A percentile compares a stretch with the other conserved stretches of the same genome.
Conservation (phyloP, 805 yeast species). For the Candida ipomoeae region DNA sequence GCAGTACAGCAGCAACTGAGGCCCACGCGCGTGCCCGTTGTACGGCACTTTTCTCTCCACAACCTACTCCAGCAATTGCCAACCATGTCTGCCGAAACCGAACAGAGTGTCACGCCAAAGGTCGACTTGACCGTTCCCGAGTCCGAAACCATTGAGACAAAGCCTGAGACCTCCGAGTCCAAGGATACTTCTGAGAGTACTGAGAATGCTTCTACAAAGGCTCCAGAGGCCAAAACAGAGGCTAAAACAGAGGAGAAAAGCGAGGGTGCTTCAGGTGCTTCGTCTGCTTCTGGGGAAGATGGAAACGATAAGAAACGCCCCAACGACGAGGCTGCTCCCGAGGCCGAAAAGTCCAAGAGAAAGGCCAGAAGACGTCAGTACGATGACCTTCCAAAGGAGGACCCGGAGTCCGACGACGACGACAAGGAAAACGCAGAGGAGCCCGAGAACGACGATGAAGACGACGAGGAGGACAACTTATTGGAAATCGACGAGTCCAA, state of each 20-base stretch:
- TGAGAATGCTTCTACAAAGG: background rate
- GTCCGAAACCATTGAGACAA: slow-evolving; percentile 8
- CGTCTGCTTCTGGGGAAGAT: too few relatives aligned
- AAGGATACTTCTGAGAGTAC: too few relatives aligned
- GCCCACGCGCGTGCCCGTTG: background rate
- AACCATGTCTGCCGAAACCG: slow-evolving; percentile 1
- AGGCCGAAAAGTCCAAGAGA: slow-evolving; percentile 38
- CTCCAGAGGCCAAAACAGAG: slow-evolving; percentile 1
- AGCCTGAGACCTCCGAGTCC: background rate
- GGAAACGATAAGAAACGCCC: slow-evolving; percentile 1
- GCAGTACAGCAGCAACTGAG: background rate
- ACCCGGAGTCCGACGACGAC: slow-evolving; percentile 35
- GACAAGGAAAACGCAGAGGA: slow-evolving; percentile 40
- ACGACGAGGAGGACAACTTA: slow-evolving; percentile 72
- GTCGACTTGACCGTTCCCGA: slow-evolving; percentile 5
- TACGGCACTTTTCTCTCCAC: background rate
- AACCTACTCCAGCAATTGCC: background rate
- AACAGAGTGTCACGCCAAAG: background rate
- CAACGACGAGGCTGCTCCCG: slow-evolving; percentile 3
- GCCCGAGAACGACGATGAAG: slow-evolving; percentile 52
- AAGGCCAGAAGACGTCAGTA: slow-evolving; percentile 56
- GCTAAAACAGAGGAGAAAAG: background rate
- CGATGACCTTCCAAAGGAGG: slow-evolving; percentile 54
- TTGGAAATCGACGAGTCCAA: slow-evolving; percentile 77
- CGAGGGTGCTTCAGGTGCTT: background rate